These are phyloP conservation scores for Mastigamoeba balamuthi DNA, from an alignment of 78 protist species.

Conservation along the genomic window DNA sequence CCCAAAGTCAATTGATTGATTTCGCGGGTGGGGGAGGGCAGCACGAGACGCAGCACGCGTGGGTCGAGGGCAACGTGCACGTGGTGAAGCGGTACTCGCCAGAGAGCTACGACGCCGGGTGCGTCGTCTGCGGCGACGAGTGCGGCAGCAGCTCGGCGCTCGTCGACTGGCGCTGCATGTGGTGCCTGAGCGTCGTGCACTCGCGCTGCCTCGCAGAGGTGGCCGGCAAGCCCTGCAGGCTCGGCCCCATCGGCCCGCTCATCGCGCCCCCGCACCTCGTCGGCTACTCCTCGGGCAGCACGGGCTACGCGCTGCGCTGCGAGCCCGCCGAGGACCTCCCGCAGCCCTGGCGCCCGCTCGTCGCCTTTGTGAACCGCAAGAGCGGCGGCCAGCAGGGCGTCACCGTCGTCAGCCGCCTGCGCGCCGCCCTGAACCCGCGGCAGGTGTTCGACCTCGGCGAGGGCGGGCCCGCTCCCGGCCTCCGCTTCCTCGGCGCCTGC, in stretches of 20 bases:
- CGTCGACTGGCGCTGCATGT: neutral
- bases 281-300: no score
- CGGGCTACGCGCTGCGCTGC: no score
- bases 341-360: neutral
- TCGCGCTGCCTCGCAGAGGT: no score
- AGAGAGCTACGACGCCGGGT: neutral
- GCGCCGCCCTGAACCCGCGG: neutral
- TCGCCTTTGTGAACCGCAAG: neutral
- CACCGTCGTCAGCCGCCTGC: neutral
- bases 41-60: neutral
- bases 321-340: no score
- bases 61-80: neutral
- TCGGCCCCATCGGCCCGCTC: no score
- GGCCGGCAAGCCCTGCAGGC: no score
- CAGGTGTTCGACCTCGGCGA: neutral
- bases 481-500: no score
- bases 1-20: no score
- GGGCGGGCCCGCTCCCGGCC: neutral
- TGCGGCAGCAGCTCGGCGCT: neutral
- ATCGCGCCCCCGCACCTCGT: no score
- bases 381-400: constrained; percentile 13
- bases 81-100: neutral
- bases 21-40: no score
- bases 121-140: neutral
- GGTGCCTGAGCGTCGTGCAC: no score